These are phyloP conservation scores for Kwoniella shandongensis DNA, from an alignment of 768 basidiomycete genomes.

Conservation along the genomic window DNA sequence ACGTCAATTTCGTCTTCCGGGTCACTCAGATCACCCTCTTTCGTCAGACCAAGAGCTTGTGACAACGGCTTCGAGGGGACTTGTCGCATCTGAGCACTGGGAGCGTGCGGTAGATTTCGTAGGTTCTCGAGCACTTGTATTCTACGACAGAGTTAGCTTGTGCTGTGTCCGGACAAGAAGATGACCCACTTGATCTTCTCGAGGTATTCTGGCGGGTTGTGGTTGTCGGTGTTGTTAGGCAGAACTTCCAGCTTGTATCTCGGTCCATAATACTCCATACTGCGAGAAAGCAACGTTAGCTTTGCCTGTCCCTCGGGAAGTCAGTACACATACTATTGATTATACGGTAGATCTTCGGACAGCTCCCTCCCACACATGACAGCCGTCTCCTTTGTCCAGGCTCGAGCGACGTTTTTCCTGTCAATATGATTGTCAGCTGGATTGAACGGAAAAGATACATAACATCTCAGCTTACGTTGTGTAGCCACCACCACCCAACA, in stretches of 20 bases:
- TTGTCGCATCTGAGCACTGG: slow-evolving; percentile 81
- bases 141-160: slow-evolving; percentile 56
- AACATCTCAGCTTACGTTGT: slow-evolving; percentile 61
- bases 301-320: background rate
- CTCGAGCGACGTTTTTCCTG: slow-evolving; percentile 82
- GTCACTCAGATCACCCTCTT: slow-evolving; percentile 36
- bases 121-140: slow-evolving; percentile 61
- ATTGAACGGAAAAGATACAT: background rate
- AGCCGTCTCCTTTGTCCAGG: slow-evolving; percentile 96
- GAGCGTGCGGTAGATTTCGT: slow-evolving; percentile 67
- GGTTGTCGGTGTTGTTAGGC: slow-evolving; percentile 90
- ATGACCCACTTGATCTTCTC: slow-evolving; percentile 76
- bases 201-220: slow-evolving; percentile 78
- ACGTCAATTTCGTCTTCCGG: slow-evolving; percentile 55
- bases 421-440: slow-evolving; percentile 3
- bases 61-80: slow-evolving; percentile 64
- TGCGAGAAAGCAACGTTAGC: slow-evolving; percentile 56
- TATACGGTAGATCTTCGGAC: slow-evolving; percentile 53
- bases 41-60: slow-evolving; percentile 57
- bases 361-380: slow-evolving; percentile 85
- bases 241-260: slow-evolving; percentile 88
- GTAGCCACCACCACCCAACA: slow-evolving; percentile 94
- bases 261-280: slow-evolving; percentile 97
- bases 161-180: slow-evolving; percentile 30
- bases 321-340: slow-evolving; percentile 51